Evolutionary conservation across 768 basidiomycete genomes (phyloP).

Genomic region (Boletus patriciae): DNA sequence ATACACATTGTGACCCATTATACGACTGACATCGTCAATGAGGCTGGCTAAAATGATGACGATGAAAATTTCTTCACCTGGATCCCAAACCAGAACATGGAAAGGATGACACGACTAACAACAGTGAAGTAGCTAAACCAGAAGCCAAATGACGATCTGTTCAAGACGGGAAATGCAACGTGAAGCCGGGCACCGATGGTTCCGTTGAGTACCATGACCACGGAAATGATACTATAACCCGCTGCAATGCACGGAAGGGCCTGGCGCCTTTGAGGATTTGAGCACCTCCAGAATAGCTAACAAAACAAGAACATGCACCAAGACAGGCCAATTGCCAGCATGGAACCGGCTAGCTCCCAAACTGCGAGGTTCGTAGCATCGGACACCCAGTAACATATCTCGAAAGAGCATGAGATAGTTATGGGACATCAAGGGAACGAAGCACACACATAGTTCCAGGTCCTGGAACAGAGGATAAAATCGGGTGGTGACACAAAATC

Average conservation of each 20-base stretch:
- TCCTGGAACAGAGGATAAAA: constrained; percentile 21
- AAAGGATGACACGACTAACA: constrained; percentile 68
- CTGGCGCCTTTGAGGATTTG: constrained; percentile 48
- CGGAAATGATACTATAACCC: constrained; percentile 69
- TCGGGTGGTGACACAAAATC: not conserved
- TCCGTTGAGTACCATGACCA: constrained; percentile 76
- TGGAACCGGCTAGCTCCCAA: constrained; percentile 58
- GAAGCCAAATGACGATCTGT: constrained; percentile 84
- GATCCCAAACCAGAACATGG: constrained; percentile 82
- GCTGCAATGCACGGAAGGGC: constrained; percentile 68
- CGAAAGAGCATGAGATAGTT: constrained; percentile 13
- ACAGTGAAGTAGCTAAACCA: constrained; percentile 88
- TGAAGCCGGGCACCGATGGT: constrained; percentile 76
- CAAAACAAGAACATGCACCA: constrained; percentile 41
- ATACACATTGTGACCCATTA: constrained; percentile 70
- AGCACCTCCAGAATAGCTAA: not conserved
- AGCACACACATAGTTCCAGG: constrained; percentile 68
- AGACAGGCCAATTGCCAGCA: constrained; percentile 72
- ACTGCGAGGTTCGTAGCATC: constrained; percentile 44
- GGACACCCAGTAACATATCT: constrained; percentile 33
- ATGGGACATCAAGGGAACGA: constrained; percentile 32
- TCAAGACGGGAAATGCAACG: constrained; percentile 74
- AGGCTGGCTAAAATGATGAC: not conserved
- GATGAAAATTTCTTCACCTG: constrained; percentile 45
- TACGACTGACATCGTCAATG: constrained; percentile 39